A percentile compares a stretch with the other conserved stretches of the same genome.
phyloP scores from a whole-genome alignment of 495 filamentous ascomycete species.

The Oleoguttula mirabilis region DNA sequence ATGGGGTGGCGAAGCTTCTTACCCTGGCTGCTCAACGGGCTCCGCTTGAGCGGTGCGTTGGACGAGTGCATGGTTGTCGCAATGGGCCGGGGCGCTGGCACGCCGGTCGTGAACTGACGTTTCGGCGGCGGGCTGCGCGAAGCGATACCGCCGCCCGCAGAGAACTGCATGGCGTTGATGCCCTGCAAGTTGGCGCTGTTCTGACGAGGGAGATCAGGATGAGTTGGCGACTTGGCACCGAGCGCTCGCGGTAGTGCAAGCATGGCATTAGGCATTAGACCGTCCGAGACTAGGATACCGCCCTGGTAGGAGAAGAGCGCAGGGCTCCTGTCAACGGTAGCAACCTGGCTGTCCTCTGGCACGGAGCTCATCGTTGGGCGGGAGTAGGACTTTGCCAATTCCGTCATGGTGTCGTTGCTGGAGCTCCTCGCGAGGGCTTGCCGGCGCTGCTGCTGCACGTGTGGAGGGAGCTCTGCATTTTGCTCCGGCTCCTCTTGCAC shows the following conservation, averaged over 20 bases:
- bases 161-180: constrained; percentile 8
- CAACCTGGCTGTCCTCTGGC: not conserved
- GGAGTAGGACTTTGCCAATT: constrained; percentile 2
- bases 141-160: constrained; percentile 1
- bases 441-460: not conserved
- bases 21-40: constrained; percentile 14
- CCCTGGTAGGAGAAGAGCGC: constrained; percentile 10
- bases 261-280: not conserved
- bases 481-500: not conserved
- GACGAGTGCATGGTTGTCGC: not conserved
- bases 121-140: not conserved
- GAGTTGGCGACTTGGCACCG: constrained; percentile 3
- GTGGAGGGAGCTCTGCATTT: not conserved
- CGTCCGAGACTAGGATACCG: constrained; percentile 9
- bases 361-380: constrained; percentile 7
- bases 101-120: constrained; percentile 4
- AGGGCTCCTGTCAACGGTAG: not conserved
- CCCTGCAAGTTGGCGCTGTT: not conserved
- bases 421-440: not conserved
- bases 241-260: constrained; percentile 1
- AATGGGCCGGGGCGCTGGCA: not conserved
- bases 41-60: constrained; percentile 9
- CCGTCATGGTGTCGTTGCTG: not conserved
- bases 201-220: constrained; percentile 3
- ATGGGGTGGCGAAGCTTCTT: not conserved